A percentile compares a stretch with the other conserved stretches of the same genome.
Evolutionary conservation across 495 filamentous ascomycete species (phyloP).

Genomic region (Lepidopterella palustris): DNA sequence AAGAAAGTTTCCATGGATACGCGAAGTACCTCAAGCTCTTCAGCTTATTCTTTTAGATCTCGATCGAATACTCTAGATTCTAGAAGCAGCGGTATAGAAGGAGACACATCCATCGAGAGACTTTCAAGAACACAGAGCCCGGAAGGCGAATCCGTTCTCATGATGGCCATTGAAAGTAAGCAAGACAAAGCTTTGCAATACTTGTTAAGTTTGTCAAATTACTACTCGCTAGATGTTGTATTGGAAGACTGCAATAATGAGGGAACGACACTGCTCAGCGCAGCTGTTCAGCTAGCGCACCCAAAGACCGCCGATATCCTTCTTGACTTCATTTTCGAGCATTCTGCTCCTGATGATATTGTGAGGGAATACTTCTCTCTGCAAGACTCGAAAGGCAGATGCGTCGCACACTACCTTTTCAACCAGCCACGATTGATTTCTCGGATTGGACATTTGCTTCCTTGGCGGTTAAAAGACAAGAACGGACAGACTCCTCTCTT

Average conservation of each 20-base stretch:
- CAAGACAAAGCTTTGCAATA: conserved; percentile 66
- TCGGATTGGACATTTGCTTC: conserved; percentile 65
- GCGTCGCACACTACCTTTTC: conserved; percentile 93
- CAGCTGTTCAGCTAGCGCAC: conserved; percentile 87
- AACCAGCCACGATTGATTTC: conserved; percentile 74
- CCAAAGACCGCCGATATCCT: conserved; percentile 66
- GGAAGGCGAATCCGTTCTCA: conserved; percentile 77
- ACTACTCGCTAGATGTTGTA: conserved; percentile 61
- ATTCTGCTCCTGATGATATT: conserved; percentile 44
- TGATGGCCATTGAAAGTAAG: conserved; percentile 89
- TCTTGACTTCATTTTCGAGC: conserved; percentile 55
- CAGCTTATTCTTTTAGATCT: conserved; percentile 69
- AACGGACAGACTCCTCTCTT: conserved; percentile 96
- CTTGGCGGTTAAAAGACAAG: conserved; percentile 87
- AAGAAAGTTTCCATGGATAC: conserved; percentile 88
- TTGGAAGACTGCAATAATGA: conserved; percentile 82
- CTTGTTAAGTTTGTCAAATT: conserved; percentile 66
- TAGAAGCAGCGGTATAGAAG: conserved; percentile 64
- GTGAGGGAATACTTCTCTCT: conserved; percentile 60
- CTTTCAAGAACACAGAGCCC: conserved; percentile 74
- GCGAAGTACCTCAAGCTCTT: conserved; percentile 79
- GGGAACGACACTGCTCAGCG: conserved; percentile 82
- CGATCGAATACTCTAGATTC: conserved; percentile 70
- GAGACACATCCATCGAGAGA: conserved; percentile 76
- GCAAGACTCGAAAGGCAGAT: conserved; percentile 79